These are phyloP conservation scores for Fusarium austroafricanum DNA, from an alignment of 2,329 filamentous ascomycete genomes.

Conservation along the genomic window DNA sequence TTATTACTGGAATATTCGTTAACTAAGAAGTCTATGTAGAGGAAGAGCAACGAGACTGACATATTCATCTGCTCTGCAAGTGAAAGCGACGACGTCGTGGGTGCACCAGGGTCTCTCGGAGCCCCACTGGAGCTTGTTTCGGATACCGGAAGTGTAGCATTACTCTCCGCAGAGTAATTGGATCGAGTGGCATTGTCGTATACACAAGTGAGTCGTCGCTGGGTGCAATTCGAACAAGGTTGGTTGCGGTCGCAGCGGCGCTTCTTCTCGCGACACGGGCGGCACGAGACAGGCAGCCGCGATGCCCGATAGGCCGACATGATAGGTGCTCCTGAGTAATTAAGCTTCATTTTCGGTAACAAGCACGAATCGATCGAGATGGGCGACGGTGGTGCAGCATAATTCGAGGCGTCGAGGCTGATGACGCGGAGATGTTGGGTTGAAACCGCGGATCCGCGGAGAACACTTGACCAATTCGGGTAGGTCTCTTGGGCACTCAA, in stretches of 20 bases:
- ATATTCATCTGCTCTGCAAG: not conserved
- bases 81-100: not conserved
- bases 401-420: not conserved
- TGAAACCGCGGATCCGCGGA: conserved; percentile 10
- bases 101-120: not conserved
- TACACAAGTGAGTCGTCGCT: not conserved
- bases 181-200: not conserved
- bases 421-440: not conserved
- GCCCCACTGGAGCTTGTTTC: no score
- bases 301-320: not conserved
- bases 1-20: not conserved
- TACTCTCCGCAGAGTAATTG: not conserved
- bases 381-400: no score
- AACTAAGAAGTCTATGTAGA: not conserved
- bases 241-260: conserved; percentile 8
- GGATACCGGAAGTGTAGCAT: not conserved
- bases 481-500: not conserved
- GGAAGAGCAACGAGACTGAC: not conserved
- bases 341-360: not conserved
- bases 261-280: conserved; percentile 1
- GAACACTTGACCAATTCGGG: not conserved
- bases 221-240: conserved; percentile 12
- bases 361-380: no score
- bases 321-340: not conserved
- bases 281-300: not conserved